These are phyloP conservation scores for Albophoma yamanashiensis DNA, from an alignment of 2,329 filamentous ascomycete genomes.

Conservation along the genomic window DNA sequence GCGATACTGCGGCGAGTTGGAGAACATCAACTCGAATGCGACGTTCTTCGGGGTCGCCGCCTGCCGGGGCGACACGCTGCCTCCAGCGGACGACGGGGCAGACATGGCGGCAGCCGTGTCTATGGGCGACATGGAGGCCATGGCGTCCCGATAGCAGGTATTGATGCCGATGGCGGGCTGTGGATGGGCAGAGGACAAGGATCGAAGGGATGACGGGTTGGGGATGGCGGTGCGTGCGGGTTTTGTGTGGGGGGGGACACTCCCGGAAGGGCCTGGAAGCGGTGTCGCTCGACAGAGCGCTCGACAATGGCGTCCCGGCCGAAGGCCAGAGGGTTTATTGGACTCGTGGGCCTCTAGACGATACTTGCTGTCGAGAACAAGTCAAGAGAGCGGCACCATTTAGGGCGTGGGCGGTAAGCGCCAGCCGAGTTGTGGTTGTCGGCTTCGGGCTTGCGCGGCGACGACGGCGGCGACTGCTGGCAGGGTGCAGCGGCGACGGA, in stretches of 20 bases:
- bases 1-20: constrained; percentile 55
- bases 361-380: constrained; percentile 8
- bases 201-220: constrained; percentile 8
- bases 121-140: constrained; percentile 37
- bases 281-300: constrained; percentile 15
- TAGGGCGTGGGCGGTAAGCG: constrained; percentile 22
- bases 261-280: constrained; percentile 6
- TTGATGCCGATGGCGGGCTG: constrained; percentile 8
- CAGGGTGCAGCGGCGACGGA: constrained; percentile 9
- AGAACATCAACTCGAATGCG: constrained; percentile 66
- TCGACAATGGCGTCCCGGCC: constrained; percentile 13
- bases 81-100: constrained; percentile 26
- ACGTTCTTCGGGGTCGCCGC: constrained; percentile 56
- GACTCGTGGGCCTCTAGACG: constrained; percentile 7
- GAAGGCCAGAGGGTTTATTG: constrained; percentile 10
- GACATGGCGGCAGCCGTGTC: constrained; percentile 21
- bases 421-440: constrained; percentile 11
- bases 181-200: constrained; percentile 9
- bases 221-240: constrained; percentile 19
- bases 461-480: constrained; percentile 8
- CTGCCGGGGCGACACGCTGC: constrained; percentile 36
- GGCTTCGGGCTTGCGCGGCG: constrained; percentile 19
- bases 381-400: constrained; percentile 17
- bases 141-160: constrained; percentile 14
- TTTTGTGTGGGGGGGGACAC: constrained; percentile 20